Percentiles rank a stretch among this genome's conserved stretches.
Evolutionary conservation across 371 early-diverging fungal genomes (phyloP).

Genomic region (Lichtheimia ramosa): DNA sequence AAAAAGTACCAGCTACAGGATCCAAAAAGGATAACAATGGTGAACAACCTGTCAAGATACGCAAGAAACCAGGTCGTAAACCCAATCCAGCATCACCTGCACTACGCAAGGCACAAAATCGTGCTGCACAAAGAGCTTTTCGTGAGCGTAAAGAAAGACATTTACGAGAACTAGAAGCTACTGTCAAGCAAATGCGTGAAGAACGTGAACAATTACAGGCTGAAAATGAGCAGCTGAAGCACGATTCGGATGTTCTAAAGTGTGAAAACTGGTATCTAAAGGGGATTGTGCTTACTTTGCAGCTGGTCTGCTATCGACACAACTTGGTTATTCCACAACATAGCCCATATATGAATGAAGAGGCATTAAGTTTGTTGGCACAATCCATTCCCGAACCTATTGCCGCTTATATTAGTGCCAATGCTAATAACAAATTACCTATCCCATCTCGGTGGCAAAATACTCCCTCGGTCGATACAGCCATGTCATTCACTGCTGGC

Average conservation of each 20-base stretch:
- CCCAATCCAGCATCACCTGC: conserved; percentile 72
- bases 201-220: conserved; percentile 42
- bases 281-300: conserved; percentile 54
- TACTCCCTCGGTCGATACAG: not conserved
- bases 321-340: conserved; percentile 46
- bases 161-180: conserved; percentile 63
- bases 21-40: not conserved
- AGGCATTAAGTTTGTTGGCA: conserved; percentile 31
- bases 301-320: conserved; percentile 48
- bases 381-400: conserved; percentile 42
- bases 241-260: conserved; percentile 52
- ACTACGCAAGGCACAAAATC: conserved; percentile 78
- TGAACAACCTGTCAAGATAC: conserved; percentile 36
- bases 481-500: not conserved
- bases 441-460: conserved; percentile 22
- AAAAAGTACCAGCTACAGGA: too few relatives aligned
- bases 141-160: conserved; percentile 79
- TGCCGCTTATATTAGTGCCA: conserved; percentile 38
- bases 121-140: conserved; percentile 82
- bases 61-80: conserved; percentile 85
- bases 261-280: conserved; percentile 67
- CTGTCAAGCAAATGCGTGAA: conserved; percentile 64
- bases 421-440: conserved; percentile 41
- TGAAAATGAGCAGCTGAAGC: conserved; percentile 56
- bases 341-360: conserved; percentile 40